phyloP scores from a whole-genome alignment of 208 protist genomes.

The Blechomonas ayalai region DNA sequence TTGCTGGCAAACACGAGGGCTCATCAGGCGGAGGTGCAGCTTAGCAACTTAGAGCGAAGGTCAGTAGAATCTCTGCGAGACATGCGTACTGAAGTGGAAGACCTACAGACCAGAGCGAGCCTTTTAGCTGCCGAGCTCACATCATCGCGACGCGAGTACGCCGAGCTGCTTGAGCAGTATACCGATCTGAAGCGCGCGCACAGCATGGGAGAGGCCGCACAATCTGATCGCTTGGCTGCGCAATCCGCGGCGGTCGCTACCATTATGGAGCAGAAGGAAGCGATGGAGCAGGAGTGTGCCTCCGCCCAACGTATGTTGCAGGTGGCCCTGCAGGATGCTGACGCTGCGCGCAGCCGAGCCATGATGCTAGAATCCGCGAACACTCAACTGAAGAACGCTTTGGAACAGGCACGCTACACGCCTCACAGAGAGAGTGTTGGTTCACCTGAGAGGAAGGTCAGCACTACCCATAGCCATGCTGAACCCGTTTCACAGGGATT shows the following conservation, averaged over 20 bases:
- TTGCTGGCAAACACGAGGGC: slow-evolving; percentile 37
- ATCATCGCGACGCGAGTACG: slow-evolving; percentile 17
- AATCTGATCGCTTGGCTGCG: not conserved
- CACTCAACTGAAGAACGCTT: slow-evolving; percentile 2
- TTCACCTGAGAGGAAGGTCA: too few species aligned
- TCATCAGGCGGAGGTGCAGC: slow-evolving; percentile 41
- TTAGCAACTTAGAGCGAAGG: slow-evolving; percentile 36
- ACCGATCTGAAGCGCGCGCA: slow-evolving; percentile 20
- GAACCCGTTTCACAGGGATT: slow-evolving; percentile 3
- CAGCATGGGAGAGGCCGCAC: slow-evolving; percentile 5
- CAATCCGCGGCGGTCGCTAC: slow-evolving; percentile 3
- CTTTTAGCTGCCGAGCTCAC: slow-evolving; percentile 23
- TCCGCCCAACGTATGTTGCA: slow-evolving; percentile 2
- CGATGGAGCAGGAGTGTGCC: not conserved
- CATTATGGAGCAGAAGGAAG: slow-evolving; percentile 8
- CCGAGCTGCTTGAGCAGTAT: slow-evolving; percentile 26
- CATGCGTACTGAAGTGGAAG: slow-evolving; percentile 45
- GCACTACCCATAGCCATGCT: too few species aligned
- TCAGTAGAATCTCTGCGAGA: slow-evolving; percentile 39
- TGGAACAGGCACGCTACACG: slow-evolving; percentile 10
- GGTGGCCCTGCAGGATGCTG: slow-evolving; percentile 3
- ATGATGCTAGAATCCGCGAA: too few species aligned
- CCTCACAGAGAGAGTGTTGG: too few species aligned
- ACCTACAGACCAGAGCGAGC: slow-evolving; percentile 29
- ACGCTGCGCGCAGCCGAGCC: too few species aligned